A percentile compares a stretch with the other conserved stretches of the same genome.
These are phyloP conservation scores for Neurospora tetraspora DNA, from an alignment of 495 filamentous ascomycete genomes.

Conservation along the genomic window DNA sequence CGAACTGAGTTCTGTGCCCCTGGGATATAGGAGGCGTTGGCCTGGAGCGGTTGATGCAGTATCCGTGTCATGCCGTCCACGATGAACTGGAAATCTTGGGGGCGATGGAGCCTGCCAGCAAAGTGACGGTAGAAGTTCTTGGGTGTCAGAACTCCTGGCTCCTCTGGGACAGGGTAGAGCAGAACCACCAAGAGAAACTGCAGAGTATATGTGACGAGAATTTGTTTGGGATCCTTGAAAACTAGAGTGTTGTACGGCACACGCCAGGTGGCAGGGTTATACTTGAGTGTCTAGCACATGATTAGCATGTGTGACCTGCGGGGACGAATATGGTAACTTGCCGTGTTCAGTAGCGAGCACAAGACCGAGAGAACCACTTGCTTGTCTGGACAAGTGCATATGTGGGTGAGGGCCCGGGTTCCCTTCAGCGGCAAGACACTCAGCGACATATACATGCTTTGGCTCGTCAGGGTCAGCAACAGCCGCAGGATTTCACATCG, in stretches of 20 bases:
- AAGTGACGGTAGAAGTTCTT: slow-evolving; percentile 95
- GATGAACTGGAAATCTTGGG: slow-evolving; percentile 96
- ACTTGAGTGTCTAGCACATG: slow-evolving; percentile 68
- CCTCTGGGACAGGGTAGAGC: slow-evolving; percentile 84
- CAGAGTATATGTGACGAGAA: slow-evolving; percentile 82
- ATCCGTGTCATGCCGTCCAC: slow-evolving; percentile 93
- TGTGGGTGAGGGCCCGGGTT: slow-evolving; percentile 79
- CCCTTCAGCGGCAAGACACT: slow-evolving; percentile 78
- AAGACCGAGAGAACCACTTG: slow-evolving; percentile 80
- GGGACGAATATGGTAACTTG: slow-evolving; percentile 31
- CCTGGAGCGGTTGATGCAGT: slow-evolving; percentile 85
- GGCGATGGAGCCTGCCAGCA: slow-evolving; percentile 79
- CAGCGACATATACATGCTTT: slow-evolving; percentile 86
- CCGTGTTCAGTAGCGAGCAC: slow-evolving; percentile 94
- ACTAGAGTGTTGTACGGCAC: slow-evolving; percentile 92
- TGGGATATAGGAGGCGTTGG: slow-evolving; percentile 78
- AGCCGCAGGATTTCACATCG: slow-evolving; percentile 82
- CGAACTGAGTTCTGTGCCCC: slow-evolving; percentile 71
- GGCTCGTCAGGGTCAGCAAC: slow-evolving; percentile 75
- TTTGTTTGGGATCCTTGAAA: slow-evolving; percentile 86
- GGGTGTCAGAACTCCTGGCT: slow-evolving; percentile 42
- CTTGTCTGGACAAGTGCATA: slow-evolving; percentile 77
- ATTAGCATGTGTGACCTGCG: slow-evolving; percentile 10
- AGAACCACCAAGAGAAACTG: slow-evolving; percentile 83
- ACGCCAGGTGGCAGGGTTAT: slow-evolving; percentile 89